Evolutionary conservation across 176 grass and related monocot species (phyloP).

Genomic region (Elaeis guineensis): DNA sequence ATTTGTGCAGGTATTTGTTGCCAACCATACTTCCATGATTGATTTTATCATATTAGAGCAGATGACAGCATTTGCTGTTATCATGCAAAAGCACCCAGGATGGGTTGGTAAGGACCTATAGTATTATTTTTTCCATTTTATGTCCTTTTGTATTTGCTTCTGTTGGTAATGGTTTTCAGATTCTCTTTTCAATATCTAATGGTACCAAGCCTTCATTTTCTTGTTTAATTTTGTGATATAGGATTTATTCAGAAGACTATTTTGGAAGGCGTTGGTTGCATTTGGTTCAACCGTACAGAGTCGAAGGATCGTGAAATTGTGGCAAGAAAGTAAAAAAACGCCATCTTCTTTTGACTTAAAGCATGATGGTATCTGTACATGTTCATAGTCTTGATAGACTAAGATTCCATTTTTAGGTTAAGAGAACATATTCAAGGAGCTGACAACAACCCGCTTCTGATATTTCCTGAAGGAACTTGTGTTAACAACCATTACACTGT

Average conservation of each 20-base stretch:
- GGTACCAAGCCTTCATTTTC: conserved; percentile 6
- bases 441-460: conserved; percentile 82
- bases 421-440: conserved; percentile 70
- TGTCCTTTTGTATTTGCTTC: neutral
- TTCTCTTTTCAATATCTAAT: conserved; percentile 1
- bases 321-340: conserved; percentile 46
- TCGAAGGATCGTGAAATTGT: conserved; percentile 86
- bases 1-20: conserved; percentile 68
- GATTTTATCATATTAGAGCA: conserved; percentile 99
- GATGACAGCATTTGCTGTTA: conserved; percentile 99
- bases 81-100: conserved; percentile 99
- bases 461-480: conserved; percentile 97
- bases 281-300: conserved; percentile 97
- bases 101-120: conserved; percentile 69
- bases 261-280: conserved; percentile 84
- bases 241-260: conserved; percentile 97
- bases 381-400: conserved; percentile 1
- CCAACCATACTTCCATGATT: conserved; percentile 98
- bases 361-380: neutral
- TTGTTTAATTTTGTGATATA: conserved; percentile 20
- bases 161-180: neutral
- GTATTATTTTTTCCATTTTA: no score
- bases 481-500: conserved; percentile 97
- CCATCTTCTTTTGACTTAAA: no score
- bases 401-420: conserved; percentile 37